phyloP scores from a whole-genome alignment of 139 green algal genomes.

The Deuterostichococcus epilithicus region DNA sequence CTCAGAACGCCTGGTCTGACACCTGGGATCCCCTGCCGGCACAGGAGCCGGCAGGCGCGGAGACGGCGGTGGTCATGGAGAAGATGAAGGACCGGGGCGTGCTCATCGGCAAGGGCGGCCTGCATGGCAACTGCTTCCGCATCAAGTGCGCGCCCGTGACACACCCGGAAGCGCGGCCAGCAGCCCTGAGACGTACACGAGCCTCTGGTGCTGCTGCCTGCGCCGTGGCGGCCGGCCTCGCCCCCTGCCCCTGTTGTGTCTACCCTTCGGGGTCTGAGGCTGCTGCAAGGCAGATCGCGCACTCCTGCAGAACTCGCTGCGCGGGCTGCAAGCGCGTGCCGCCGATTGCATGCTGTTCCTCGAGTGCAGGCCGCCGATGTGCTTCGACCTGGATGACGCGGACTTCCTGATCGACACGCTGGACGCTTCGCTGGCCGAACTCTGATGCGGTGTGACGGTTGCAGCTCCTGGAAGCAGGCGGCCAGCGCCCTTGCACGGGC shows the following conservation, averaged over 20 bases:
- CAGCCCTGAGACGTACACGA: too few species aligned
- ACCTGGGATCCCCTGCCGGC: not conserved
- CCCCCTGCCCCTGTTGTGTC: too few species aligned
- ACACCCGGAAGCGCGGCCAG: too few species aligned
- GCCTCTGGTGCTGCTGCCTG: too few species aligned
- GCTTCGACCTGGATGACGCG: slow-evolving; percentile 78
- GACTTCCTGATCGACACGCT: slow-evolving; percentile 85
- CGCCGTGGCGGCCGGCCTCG: too few species aligned
- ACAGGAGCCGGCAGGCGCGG: slow-evolving; percentile 73
- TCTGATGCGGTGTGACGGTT: slow-evolving; percentile 47
- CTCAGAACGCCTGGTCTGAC: not conserved
- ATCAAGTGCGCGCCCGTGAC: slow-evolving; percentile 77
- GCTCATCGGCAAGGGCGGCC: slow-evolving; percentile 92
- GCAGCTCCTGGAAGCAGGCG: not conserved
- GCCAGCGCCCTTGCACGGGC: too few species aligned
- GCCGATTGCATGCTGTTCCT: too few species aligned
- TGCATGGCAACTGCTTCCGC: slow-evolving; percentile 95
- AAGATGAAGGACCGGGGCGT: slow-evolving; percentile 86
- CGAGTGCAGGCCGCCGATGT: slow-evolving; percentile 84
- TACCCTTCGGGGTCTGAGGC: too few species aligned
- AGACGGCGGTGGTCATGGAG: slow-evolving; percentile 82
- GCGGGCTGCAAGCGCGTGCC: too few species aligned
- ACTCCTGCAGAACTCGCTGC: too few species aligned
- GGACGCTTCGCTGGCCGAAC: slow-evolving; percentile 54
- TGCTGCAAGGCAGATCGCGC: too few species aligned